Evolutionary conservation across 1,284 basidiomycete species (phyloP).

Genomic region (Cystobasidium pallidum): DNA sequence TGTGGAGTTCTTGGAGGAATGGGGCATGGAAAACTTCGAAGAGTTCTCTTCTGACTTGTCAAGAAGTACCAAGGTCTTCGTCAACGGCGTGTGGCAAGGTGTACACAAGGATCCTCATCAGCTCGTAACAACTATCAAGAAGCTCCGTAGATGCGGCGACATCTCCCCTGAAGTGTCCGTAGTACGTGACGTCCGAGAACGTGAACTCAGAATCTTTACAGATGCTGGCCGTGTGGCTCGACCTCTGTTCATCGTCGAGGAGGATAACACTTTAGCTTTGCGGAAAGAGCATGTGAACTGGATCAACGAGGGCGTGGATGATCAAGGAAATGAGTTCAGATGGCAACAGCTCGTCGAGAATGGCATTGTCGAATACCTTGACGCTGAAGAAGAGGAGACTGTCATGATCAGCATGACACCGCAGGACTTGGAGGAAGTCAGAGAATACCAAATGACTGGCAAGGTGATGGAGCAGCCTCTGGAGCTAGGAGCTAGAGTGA

Average conservation of each 20-base stretch:
- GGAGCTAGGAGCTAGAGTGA: conserved; percentile 76
- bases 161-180: conserved; percentile 95
- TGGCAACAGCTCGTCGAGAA: conserved; percentile 85
- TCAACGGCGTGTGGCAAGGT: conserved; percentile 99
- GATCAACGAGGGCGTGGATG: conserved; percentile 66
- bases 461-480: conserved; percentile 62
- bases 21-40: conserved; percentile 90
- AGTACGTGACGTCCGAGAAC: conserved; percentile 94
- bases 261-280: conserved; percentile 75
- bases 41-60: conserved; percentile 82
- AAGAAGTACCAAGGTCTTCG: conserved; percentile 93
- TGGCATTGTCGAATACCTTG: conserved; percentile 90
- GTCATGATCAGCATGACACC: conserved; percentile 99
- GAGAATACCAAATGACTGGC: conserved; percentile 61
- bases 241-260: conserved; percentile 95
- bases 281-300: conserved; percentile 83
- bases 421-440: conserved; percentile 86
- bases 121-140: conserved; percentile 89
- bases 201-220: conserved; percentile 90
- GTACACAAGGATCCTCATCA: conserved; percentile 95
- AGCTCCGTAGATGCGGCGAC: conserved; percentile 89
- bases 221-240: conserved; percentile 96
- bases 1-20: conserved; percentile 98
- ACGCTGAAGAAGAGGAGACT: conserved; percentile 99
- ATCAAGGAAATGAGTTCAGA: conserved; percentile 63